Evolutionary conservation across 2,329 filamentous ascomycete genomes (phyloP).

Genomic region (Phoma sp.): DNA sequence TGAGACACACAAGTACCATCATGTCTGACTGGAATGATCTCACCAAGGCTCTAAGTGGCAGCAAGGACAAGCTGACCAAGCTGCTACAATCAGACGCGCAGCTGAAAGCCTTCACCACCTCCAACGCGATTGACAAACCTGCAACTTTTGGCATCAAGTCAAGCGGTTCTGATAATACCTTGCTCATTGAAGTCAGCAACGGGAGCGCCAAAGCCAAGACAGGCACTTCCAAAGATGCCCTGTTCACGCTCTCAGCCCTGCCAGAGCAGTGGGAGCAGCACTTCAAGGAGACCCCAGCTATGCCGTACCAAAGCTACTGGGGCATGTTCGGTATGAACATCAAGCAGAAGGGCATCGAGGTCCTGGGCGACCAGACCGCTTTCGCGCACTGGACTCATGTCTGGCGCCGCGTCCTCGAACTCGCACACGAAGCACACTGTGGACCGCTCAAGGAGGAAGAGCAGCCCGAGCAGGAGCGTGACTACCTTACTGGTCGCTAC

Average conservation of each 20-base stretch:
- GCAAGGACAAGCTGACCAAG: slow-evolving; percentile 38
- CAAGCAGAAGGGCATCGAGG: slow-evolving; percentile 56
- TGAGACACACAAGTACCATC: not conserved
- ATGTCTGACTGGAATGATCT: slow-evolving; percentile 46
- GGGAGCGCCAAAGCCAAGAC: slow-evolving; percentile 36
- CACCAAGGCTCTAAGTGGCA: slow-evolving; percentile 38
- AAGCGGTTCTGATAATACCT: slow-evolving; percentile 39
- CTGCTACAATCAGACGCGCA: slow-evolving; percentile 43
- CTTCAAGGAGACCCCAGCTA: slow-evolving; percentile 52
- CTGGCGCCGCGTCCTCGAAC: slow-evolving; percentile 56
- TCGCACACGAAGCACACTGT: slow-evolving; percentile 55
- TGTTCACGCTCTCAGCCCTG: slow-evolving; percentile 50
- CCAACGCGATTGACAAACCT: slow-evolving; percentile 41
- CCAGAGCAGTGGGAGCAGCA: slow-evolving; percentile 56
- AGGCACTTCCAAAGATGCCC: slow-evolving; percentile 39
- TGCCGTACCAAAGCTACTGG: slow-evolving; percentile 56
- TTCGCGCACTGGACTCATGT: slow-evolving; percentile 55
- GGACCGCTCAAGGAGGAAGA: slow-evolving; percentile 52
- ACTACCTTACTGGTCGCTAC: slow-evolving; percentile 57
- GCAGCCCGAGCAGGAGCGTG: slow-evolving; percentile 46
- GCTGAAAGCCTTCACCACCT: slow-evolving; percentile 45
- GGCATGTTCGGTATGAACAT: slow-evolving; percentile 56
- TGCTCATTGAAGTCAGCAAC: slow-evolving; percentile 43
- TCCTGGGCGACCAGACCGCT: slow-evolving; percentile 54
- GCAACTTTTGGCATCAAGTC: slow-evolving; percentile 47